These are phyloP conservation scores for Dacryopinax primogenitus DNA, from an alignment of 768 basidiomycete genomes.

Conservation along the genomic window DNA sequence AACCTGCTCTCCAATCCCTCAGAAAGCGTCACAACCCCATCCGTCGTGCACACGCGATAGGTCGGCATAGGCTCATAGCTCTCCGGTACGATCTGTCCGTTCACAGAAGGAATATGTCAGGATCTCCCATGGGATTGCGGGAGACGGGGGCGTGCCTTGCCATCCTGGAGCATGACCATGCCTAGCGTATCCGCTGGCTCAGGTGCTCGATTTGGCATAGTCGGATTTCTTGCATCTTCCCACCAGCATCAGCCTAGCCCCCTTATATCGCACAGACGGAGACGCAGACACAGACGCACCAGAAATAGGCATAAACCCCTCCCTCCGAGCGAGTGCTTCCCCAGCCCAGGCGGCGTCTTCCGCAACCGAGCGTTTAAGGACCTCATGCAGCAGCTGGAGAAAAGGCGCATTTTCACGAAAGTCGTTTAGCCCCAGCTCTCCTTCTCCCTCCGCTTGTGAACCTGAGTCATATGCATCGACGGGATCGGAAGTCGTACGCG, in stretches of 20 bases:
- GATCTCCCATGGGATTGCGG: not conserved
- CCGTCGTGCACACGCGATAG: not conserved
- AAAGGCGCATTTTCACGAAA: not conserved
- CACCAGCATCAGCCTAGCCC: not conserved
- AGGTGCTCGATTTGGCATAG: not conserved
- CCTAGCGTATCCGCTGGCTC: not conserved
- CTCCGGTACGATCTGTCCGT: not conserved
- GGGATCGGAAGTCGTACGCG: not conserved
- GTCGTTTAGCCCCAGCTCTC: conserved; percentile 5
- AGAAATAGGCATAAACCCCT: not conserved
- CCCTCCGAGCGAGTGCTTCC: not conserved
- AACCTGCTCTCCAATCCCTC: not conserved
- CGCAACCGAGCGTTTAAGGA: not conserved
- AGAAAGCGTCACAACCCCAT: not conserved
- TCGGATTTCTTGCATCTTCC: not conserved
- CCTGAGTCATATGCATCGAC: not conserved
- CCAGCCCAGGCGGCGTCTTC: not conserved
- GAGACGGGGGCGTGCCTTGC: not conserved
- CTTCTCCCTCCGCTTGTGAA: not conserved
- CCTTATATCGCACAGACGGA: not conserved
- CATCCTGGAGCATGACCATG: not conserved
- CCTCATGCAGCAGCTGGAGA: not conserved
- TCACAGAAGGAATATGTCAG: not conserved
- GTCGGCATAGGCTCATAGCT: conserved; percentile 1
- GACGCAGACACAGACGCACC: not conserved